Conservation (phyloP, 768 basidiomycete genomes). For the Pulveroboletus sp. region DNA sequence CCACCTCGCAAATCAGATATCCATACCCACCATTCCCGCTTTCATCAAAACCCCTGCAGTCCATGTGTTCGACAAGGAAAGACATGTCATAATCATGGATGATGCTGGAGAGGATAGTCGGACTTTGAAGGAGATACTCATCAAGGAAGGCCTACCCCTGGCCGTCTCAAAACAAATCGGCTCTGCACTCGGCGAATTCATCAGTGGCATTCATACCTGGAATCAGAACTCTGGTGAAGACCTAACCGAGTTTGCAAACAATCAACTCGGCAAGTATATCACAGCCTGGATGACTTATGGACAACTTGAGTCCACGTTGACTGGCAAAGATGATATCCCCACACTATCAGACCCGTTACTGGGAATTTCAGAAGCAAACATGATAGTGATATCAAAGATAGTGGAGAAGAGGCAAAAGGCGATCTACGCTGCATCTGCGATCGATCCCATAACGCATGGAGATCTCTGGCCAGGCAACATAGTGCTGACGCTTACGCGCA, state of each 20-base stretch:
- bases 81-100: constrained; percentile 57
- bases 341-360: constrained; percentile 42
- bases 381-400: constrained; percentile 34
- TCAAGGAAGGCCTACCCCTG: constrained; percentile 30
- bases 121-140: constrained; percentile 41
- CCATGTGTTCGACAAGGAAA: constrained; percentile 45
- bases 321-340: constrained; percentile 28
- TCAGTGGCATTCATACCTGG: constrained; percentile 50
- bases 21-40: constrained; percentile 29
- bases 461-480: constrained; percentile 76
- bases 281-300: constrained; percentile 44
- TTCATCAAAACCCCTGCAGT: constrained; percentile 48
- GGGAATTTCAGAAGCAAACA: constrained; percentile 33
- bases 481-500: constrained; percentile 38
- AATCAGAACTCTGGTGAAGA: constrained; percentile 31
- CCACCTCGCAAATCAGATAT: constrained; percentile 36
- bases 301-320: constrained; percentile 38
- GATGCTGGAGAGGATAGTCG: constrained; percentile 43
- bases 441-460: constrained; percentile 39
- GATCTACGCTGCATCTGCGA: constrained; percentile 28
- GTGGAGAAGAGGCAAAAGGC: constrained; percentile 27
- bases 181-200: constrained; percentile 48
- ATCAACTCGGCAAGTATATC: constrained; percentile 39
- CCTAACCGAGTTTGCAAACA: constrained; percentile 37
- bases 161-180: constrained; percentile 45